Percentiles rank a stretch among this genome's conserved stretches.
phyloP scores from a whole-genome alignment of 345 rosid genomes.

The Acer yangbiense region DNA sequence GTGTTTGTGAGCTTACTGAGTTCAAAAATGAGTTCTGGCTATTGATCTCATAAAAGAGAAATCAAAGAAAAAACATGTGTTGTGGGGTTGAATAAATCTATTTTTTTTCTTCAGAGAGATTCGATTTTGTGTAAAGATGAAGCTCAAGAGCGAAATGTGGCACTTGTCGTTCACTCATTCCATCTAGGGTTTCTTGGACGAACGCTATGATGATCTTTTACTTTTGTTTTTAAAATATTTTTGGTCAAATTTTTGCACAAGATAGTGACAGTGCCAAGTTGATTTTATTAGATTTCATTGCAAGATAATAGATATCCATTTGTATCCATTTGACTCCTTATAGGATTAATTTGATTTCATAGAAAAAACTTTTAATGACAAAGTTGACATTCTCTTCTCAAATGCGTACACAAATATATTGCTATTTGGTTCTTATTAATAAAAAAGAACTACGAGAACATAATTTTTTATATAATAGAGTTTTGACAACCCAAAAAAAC shows the following conservation, averaged over 20 bases:
- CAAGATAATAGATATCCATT: slow-evolving; percentile 2
- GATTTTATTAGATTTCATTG: too few species aligned
- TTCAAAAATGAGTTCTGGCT: neutral
- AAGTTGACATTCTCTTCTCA: neutral
- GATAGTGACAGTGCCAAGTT: neutral
- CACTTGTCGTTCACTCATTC: slow-evolving; percentile 26
- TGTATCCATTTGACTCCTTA: slow-evolving; percentile 5
- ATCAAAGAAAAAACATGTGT: neutral
- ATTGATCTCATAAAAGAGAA: too few species aligned
- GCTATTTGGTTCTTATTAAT: neutral
- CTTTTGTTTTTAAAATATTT: too few species aligned
- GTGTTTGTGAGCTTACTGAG: slow-evolving; percentile 12
- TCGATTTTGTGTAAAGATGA: slow-evolving; percentile 22
- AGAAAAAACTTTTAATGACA: neutral
- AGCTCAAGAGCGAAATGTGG: slow-evolving; percentile 8
- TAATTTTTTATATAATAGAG: too few species aligned
- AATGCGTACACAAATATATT: neutral
- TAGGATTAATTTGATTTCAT: neutral
- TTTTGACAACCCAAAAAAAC: too few species aligned
- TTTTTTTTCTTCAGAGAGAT: slow-evolving; percentile 20
- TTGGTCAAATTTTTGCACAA: neutral
- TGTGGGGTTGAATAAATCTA: neutral
- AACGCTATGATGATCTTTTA: too few species aligned
- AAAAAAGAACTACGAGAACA: too few species aligned
- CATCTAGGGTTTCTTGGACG: slow-evolving; percentile 10